Base-by-base conservation (phyloP, 495 filamentous ascomycete species). In the Clohesyomyces aquaticus region DNA sequence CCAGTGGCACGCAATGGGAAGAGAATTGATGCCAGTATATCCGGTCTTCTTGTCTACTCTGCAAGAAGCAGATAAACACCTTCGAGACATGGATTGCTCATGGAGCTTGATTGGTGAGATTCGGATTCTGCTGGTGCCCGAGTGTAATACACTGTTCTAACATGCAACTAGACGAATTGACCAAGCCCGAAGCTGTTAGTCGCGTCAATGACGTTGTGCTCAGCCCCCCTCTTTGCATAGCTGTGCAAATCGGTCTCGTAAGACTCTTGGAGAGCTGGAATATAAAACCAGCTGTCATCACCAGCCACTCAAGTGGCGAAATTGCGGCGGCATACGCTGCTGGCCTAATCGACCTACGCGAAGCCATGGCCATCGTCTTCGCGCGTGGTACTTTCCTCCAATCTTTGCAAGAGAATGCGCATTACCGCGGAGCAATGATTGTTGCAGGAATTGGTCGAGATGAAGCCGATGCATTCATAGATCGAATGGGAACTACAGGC, bases 1-100 rank as follows among this genome's bases (percentile, higher is more conserved):
- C 9, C 76, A 78, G 27, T 78, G 63, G 46, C 4, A 27, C 12
- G 61, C 18, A 1, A 78, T 78, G 76, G 76, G 75, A 0, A 28
- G 45, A 0, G 62, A 75, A 11, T 18, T 55, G 14, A 26, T 75
- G 0, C 18, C 53, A 29, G 69, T 59, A 38, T 53, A 53, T 41
- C 49, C 61, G 6, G 50, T 66, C 11, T 76, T 74, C 61, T 9
- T 22, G 26, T 21, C 61, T 1, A 66, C 56, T 12, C 11, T 73
- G 4, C 11, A 14, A 4, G 14, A 29, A 6, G 12, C 55, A 12
- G 43, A 55, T 41, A 47, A 41, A 10, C 4, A 38, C 22, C 23
- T 59, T 8, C 6, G 2, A 6, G 12, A 25, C 19, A 8, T 38
- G 3, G 57, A 27, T 1, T 38, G 25, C 28, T 38, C 2, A 38